A percentile compares a stretch with the other conserved stretches of the same genome.
Evolutionary conservation across 441 rosid genomes (phyloP).

Genomic region (Erodium trifolium): DNA sequence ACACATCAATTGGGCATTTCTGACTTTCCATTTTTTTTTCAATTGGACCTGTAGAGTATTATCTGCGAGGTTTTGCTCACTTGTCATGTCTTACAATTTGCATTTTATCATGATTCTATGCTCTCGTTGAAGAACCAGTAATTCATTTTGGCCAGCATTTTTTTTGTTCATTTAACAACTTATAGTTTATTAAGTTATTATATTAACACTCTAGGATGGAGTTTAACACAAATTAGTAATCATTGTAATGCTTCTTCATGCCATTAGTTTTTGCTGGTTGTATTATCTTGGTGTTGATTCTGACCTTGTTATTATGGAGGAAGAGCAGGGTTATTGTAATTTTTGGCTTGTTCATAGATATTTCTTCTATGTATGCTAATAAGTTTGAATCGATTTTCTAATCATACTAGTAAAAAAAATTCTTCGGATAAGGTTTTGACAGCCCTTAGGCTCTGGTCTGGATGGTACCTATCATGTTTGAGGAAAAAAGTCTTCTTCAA

Average conservation of each 20-base stretch:
- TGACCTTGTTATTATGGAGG: background rate
- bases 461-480: background rate
- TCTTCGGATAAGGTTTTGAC: background rate
- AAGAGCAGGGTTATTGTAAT: background rate
- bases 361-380: background rate
- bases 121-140: background rate
- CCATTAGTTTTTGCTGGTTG: background rate
- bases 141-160: too few relatives aligned
- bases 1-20: conserved; percentile 2
- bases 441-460: background rate
- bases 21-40: conserved; percentile 15
- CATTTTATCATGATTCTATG: background rate
- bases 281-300: background rate
- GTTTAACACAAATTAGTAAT: background rate
- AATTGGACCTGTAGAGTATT: background rate
- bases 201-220: background rate
- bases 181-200: too few relatives aligned
- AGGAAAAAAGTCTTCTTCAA: background rate
- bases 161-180: too few relatives aligned
- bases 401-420: background rate
- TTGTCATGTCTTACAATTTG: background rate
- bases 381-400: background rate
- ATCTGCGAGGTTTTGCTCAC: background rate
- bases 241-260: background rate
- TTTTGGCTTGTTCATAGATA: background rate